Base-by-base conservation (phyloP, 371 early-diverging fungal genomes). In the Mortierella sp. region DNA sequence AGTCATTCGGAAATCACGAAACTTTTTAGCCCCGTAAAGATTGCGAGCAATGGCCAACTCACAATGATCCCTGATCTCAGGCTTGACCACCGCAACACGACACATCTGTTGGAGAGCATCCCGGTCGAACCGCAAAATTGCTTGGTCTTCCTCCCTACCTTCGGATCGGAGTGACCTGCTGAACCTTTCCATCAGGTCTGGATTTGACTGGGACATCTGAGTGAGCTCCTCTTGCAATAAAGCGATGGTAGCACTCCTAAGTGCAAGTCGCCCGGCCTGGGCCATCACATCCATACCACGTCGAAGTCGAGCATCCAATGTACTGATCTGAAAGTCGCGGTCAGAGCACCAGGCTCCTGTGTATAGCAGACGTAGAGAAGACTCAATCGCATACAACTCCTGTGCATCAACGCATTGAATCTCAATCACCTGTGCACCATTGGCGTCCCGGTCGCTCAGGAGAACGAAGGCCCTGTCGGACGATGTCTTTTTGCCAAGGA, bases 341-440 rank as follows among this genome's bases (percentile, higher is more conserved):
- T 79, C 79, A 18, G 79, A 79, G 60, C 73, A 72, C 79, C 79
- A 79, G 61, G 52, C 60, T 19, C 79, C 79, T 15, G 79, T 79
- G 29, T 79, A 79, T 11, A 79, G 66, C 55, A 79, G 62, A 12
- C 79, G 72, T n/a, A 79, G 73, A 4, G 73, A 56, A 12, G 79
- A 64, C 60, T 79, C 79, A 29, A 66, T 48, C n/a, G 73, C 79
- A 66, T 79, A 79, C 28, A 79, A 66, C 64, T 79, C 79, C 7
- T 57, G 44, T 2, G 73, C 60, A 63, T 79, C 73, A 23, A 69
- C 47, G 61, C 79, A 79, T 46, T 79, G 79, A 62, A 79, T 65
- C 60, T 79, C 79, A 25, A 79, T 56, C 59, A 69, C 62, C 47
- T 72, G 72, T 1, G 68, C 62, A 7, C 73, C 73, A 7, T 66